Base-by-base conservation (phyloP, 2,329 filamentous ascomycete species). In the Aspergillus sojae region DNA sequence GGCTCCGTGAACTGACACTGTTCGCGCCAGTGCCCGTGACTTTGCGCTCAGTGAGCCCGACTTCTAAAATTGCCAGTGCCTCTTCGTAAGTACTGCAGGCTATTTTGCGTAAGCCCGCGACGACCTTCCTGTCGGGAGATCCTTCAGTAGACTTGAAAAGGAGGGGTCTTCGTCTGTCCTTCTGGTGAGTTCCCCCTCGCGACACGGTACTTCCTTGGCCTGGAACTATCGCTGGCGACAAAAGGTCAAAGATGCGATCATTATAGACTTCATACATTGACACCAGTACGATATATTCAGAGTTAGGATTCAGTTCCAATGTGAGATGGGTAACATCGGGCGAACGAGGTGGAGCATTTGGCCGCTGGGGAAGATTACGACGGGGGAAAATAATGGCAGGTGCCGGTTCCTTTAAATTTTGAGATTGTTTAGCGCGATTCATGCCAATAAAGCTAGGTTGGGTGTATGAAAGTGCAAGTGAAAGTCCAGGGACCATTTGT, bases 211-310 rank as follows among this genome's bases (percentile, higher is more conserved):
- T 74, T 28, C 75, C 75, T 50, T 76, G 77, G 5, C 76, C 75
- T 10, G 88, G 73, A 14, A 72, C 71, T n/a, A 77, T 73, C 2
- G 80, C 73, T 21, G 84, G 83, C 0, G 90, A 91, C 1, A 99
- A 83, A 0, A 99, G 87, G 72, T 99, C 95, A 76, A 96, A 98
- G 68, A 99, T 98, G 41, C 94, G 89, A 79, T 99, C 94, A 74
- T 99, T 99, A 82, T 99, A 97, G 1, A 99, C 94, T 77, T 99
- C 95, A 78, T 98, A 98, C 94, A 99, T 99, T 60, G 93, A 97
- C 26, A 99, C 85, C 12, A 99, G 82, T 60, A 99, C 88, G 5
- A 91, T 90, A 71, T 97, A 97, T 70, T 97, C 92, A 60, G 90
- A 87, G 23, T 86, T 85, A 1, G 84, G 82, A 65, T 94, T 91